These are phyloP conservation scores for Saccharomycopsis capsularis DNA, from an alignment of 805 yeast genomes.

Conservation along the genomic window DNA sequence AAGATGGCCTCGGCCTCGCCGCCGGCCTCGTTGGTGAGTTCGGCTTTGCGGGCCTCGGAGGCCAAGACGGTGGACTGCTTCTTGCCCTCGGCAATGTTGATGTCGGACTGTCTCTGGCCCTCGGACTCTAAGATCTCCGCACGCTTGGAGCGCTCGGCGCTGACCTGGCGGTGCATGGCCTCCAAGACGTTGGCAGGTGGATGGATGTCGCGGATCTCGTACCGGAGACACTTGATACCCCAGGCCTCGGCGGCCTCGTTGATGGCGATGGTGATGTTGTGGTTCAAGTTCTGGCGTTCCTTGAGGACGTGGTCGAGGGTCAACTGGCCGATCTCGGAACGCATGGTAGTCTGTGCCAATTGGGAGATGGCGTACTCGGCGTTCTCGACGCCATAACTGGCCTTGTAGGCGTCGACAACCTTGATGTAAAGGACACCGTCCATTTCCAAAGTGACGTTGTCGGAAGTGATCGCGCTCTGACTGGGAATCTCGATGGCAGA, in stretches of 20 bases:
- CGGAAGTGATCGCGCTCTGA: slow-evolving; percentile 80
- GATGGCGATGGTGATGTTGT: slow-evolving; percentile 67
- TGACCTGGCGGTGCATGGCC: slow-evolving; percentile 88
- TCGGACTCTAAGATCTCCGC: slow-evolving; percentile 85
- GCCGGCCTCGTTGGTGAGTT: slow-evolving; percentile 58
- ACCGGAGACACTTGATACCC: slow-evolving; percentile 80
- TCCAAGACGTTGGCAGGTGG: slow-evolving; percentile 81
- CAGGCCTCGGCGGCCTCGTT: slow-evolving; percentile 81
- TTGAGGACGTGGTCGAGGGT: slow-evolving; percentile 70
- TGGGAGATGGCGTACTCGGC: slow-evolving; percentile 81
- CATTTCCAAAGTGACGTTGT: slow-evolving; percentile 76
- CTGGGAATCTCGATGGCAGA: slow-evolving; percentile 79
- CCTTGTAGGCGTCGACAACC: slow-evolving; percentile 76
- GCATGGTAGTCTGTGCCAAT: slow-evolving; percentile 85
- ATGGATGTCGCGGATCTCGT: slow-evolving; percentile 82
- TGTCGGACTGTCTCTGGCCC: slow-evolving; percentile 71
- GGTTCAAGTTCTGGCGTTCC: slow-evolving; percentile 68
- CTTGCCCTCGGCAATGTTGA: slow-evolving; percentile 80
- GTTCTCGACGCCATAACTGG: slow-evolving; percentile 83
- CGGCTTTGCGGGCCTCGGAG: slow-evolving; percentile 63
- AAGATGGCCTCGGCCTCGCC: slow-evolving; percentile 70
- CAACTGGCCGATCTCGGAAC: slow-evolving; percentile 81
- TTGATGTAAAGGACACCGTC: slow-evolving; percentile 78
- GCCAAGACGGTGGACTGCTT: slow-evolving; percentile 62
- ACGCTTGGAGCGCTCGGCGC: slow-evolving; percentile 79